phyloP scores from a whole-genome alignment of 2,329 filamentous ascomycete species.

The Plectosphaerella cucumerina region DNA sequence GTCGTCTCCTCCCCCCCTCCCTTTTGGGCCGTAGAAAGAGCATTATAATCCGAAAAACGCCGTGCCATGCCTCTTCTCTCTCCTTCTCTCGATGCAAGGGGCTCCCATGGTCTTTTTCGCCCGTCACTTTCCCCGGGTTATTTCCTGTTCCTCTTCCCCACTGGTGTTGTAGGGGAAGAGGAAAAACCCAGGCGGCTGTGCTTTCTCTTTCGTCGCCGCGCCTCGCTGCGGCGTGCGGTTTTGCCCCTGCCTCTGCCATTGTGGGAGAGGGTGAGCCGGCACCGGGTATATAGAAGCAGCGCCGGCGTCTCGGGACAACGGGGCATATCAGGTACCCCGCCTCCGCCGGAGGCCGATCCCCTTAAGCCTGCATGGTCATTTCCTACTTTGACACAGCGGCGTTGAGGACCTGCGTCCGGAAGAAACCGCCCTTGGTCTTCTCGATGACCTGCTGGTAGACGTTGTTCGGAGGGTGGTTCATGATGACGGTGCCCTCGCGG shows the following conservation, averaged over 20 bases:
- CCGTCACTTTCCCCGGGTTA: too few species aligned
- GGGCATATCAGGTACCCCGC: background rate
- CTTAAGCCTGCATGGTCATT: too few species aligned
- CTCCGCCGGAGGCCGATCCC: too few species aligned
- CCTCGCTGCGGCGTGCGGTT: too few species aligned
- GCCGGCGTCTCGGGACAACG: too few species aligned
- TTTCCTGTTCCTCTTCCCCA: too few species aligned
- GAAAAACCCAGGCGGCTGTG: too few species aligned
- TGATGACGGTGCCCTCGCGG: constrained; percentile 95
- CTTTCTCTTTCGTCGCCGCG: too few species aligned
- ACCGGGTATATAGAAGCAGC: too few species aligned
- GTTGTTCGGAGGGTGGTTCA: constrained; percentile 98
- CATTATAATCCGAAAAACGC: background rate
- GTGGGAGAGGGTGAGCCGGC: too few species aligned
- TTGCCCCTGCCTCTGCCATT: too few species aligned
- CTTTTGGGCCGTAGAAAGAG: background rate
- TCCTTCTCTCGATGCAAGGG: background rate
- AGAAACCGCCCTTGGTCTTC: constrained; percentile 97
- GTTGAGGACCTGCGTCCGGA: constrained; percentile 91
- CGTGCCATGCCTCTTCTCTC: background rate
- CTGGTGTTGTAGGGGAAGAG: too few species aligned
- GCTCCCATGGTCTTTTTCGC: background rate
- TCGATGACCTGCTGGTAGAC: constrained; percentile 99
- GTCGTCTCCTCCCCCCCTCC: background rate
- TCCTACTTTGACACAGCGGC: constrained; percentile 54